Conservation (phyloP, 805 yeast species). For the Metschnikowia continentalis region DNA sequence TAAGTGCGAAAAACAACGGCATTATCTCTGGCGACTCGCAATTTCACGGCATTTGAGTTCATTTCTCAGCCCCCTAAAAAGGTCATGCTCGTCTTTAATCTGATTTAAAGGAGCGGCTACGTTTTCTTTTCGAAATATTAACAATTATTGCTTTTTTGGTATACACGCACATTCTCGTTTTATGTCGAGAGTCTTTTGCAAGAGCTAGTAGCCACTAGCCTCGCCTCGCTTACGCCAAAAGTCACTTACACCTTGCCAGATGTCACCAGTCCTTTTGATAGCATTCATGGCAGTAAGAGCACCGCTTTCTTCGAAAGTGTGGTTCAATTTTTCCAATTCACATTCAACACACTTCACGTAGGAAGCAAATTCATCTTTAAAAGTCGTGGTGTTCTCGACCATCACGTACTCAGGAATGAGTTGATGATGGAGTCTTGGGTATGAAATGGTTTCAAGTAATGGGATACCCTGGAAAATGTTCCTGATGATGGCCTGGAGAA, state of each 20-base stretch:
- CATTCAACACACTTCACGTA: slow-evolving; percentile 4
- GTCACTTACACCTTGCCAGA: slow-evolving; percentile 77
- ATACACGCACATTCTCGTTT: no score
- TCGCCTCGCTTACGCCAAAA: slow-evolving; percentile 84
- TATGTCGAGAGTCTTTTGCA: not conserved
- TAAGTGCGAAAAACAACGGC: not conserved
- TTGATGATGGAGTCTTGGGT: slow-evolving; percentile 87
- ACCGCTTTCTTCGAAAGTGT: slow-evolving; percentile 31
- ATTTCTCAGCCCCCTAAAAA: not conserved
- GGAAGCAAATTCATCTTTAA: slow-evolving; percentile 26
- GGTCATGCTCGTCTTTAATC: not conserved
- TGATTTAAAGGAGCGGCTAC: not conserved
- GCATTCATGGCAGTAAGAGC: slow-evolving; percentile 42
- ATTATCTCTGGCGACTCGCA: not conserved
- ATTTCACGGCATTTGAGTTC: not conserved
- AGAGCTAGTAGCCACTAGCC: slow-evolving; percentile 56
- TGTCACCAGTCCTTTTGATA: slow-evolving; percentile 37
- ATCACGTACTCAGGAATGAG: slow-evolving; percentile 65
- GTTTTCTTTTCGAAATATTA: not conserved
- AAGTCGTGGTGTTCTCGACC: slow-evolving; percentile 51
- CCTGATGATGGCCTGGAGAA: slow-evolving; percentile 76
- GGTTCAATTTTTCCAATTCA: slow-evolving; percentile 42
- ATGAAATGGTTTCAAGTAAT: slow-evolving; percentile 65
- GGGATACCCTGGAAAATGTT: slow-evolving; percentile 54
- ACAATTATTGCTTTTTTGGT: not conserved